Base-by-base conservation (phyloP, 2,329 filamentous ascomycete species). In the Colletotrichum falcatum region DNA sequence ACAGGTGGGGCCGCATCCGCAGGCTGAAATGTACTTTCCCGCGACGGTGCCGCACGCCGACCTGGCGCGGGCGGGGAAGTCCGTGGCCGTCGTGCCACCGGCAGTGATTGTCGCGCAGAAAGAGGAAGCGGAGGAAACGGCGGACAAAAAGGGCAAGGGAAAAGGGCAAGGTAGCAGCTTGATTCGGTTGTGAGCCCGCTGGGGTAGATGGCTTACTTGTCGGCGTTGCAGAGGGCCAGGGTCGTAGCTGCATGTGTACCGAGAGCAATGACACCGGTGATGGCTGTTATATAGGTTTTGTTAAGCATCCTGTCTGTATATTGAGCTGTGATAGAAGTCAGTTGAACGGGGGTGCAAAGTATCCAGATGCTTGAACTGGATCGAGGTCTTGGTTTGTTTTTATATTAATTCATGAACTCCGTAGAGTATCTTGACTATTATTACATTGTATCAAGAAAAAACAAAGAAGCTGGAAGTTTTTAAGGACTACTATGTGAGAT, bases 61-160 rank as follows among this genome's bases (percentile, higher is more conserved):
- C 8, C 72, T 74, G 2, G 74, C 74, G 6, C 74, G 61, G 46
- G 64, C 65, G 2, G 74, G 74, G 51, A 71, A 74, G 42, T 74
- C 70, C 54, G 72, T 73, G 9, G 74, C 73, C 7, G 74, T 75
- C 20, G 55, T 66, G 49, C 66, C 72, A 26, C 59, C 65, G 9
- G 72, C 70, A n/a, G 73, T 76, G 18, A 76, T 66, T 42, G 74
- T 74, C 35, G 66, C 72, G 58, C 74, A 76, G 56, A 74, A 76
- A 30, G 70, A 66, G 0, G 71, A 67, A 6, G 74, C 74, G 4
- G 68, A 49, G 16, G 73, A 71, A 9, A 75, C 55, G 6, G 73
- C 72, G 18, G 71, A 68, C 0, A 72, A 54, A 16, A 64, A 72
- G 73, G 61, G 69, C 74, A 76, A n/a, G 72, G 65, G 59, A 75